Conservation (phyloP, 2,329 filamentous ascomycete genomes). For the Colletotrichum cereale region DNA sequence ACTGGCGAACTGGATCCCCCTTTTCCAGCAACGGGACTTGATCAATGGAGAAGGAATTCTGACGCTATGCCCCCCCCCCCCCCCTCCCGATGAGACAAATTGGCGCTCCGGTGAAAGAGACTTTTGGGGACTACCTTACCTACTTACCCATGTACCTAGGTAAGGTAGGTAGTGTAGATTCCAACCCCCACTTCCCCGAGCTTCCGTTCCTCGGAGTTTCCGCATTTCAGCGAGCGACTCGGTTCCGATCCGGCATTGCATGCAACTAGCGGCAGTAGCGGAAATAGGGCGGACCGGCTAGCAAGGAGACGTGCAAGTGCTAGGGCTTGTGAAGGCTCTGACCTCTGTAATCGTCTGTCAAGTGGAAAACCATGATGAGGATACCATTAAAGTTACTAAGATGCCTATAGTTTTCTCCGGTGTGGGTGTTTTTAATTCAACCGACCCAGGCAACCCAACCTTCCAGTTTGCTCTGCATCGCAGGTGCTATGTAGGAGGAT, state of each 20-base stretch:
- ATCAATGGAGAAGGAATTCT: not conserved
- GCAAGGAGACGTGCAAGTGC: not conserved
- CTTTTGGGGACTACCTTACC: not conserved
- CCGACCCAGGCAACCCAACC: too few relatives aligned
- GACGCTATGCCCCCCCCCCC: constrained; percentile 10
- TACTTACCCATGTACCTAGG: not conserved
- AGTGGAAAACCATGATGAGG: not conserved
- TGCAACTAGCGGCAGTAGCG: not conserved
- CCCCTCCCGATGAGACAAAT: constrained; percentile 28
- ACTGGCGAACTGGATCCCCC: constrained; percentile 25
- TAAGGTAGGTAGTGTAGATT: not conserved
- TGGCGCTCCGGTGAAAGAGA: constrained; percentile 5
- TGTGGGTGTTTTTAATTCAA: too few relatives aligned
- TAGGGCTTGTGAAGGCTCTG: not conserved
- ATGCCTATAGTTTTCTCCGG: not conserved
- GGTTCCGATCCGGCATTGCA: constrained; percentile 7
- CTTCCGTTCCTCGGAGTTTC: constrained; percentile 1
- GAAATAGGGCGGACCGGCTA: constrained; percentile 1
- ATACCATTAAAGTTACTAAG: not conserved
- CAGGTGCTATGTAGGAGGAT: not conserved
- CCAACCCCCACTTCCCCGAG: constrained; percentile 13
- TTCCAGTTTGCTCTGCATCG: not conserved
- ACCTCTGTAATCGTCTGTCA: not conserved
- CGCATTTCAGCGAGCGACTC: not conserved
- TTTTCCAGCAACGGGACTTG: not conserved